These are phyloP conservation scores for Cladorrhinum sp. DNA, from an alignment of 2,329 filamentous ascomycete genomes.

Conservation along the genomic window DNA sequence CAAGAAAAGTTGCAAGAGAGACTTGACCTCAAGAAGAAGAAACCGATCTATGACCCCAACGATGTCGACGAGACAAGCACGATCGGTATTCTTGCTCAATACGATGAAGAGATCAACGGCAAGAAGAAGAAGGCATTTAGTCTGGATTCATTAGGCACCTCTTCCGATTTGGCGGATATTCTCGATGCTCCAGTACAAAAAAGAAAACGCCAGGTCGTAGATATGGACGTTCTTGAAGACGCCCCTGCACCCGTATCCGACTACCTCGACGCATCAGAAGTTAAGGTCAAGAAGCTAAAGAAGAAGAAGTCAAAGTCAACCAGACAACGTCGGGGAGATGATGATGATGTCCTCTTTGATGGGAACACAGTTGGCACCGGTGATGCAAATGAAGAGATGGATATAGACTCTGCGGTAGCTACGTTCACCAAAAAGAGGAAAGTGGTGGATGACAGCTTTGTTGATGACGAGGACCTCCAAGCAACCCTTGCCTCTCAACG, in stretches of 20 bases:
- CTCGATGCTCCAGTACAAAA: slow-evolving; percentile 52
- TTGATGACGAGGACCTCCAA: slow-evolving; percentile 92
- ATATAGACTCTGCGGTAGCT: slow-evolving; percentile 62
- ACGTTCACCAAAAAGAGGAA: slow-evolving; percentile 58
- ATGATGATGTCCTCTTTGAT: slow-evolving; percentile 56
- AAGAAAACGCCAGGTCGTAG: slow-evolving; percentile 69
- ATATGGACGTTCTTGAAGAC: slow-evolving; percentile 66
- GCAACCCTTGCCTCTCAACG: slow-evolving; percentile 80
- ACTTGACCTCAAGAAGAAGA: slow-evolving; percentile 85
- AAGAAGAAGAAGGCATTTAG: slow-evolving; percentile 89
- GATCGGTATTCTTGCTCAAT: slow-evolving; percentile 75
- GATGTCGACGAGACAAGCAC: slow-evolving; percentile 64
- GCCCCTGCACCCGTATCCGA: slow-evolving; percentile 69
- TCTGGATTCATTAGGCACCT: slow-evolving; percentile 73
- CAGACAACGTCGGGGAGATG: slow-evolving; percentile 64
- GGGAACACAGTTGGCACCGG: slow-evolving; percentile 31
- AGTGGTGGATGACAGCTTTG: slow-evolving; percentile 65
- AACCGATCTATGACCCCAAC: slow-evolving; percentile 82
- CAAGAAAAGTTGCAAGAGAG: slow-evolving; percentile 71
- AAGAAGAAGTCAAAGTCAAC: slow-evolving; percentile 82
- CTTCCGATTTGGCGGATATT: slow-evolving; percentile 59
- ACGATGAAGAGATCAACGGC: slow-evolving; percentile 91
- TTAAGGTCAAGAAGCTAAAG: slow-evolving; percentile 94
- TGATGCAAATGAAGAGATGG: slow-evolving; percentile 61
- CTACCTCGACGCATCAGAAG: slow-evolving; percentile 79